A percentile compares a stretch with the other conserved stretches of the same genome.
These are phyloP conservation scores for Fonsecaea nubica DNA, from an alignment of 2,329 filamentous ascomycete species.

Conservation along the genomic window DNA sequence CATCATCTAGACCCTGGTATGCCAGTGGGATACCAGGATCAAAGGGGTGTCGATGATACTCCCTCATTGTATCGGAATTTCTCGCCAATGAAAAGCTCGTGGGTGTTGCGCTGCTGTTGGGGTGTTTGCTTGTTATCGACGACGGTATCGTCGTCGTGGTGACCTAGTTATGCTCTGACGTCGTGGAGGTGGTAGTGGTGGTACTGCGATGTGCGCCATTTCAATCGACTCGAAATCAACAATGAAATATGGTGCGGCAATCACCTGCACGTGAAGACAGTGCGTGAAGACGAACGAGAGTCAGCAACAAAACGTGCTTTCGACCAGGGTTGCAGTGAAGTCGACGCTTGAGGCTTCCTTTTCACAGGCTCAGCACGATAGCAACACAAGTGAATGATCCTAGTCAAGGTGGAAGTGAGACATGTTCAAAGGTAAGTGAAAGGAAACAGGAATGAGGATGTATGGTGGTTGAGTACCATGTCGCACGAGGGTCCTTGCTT, in stretches of 20 bases:
- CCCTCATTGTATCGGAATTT: not conserved
- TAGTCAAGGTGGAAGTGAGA: not conserved
- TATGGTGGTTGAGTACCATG: not conserved
- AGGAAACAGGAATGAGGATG: not conserved
- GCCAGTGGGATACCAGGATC: constrained; percentile 1
- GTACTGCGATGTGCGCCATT: not conserved
- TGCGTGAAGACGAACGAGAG: not conserved
- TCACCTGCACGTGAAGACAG: not conserved
- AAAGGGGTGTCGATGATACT: not conserved
- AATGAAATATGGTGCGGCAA: not conserved
- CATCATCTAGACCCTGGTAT: not conserved
- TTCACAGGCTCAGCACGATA: not conserved
- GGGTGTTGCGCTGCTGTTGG: not conserved
- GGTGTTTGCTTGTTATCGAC: not conserved
- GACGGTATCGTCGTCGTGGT: not conserved
- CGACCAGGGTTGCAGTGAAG: constrained; percentile 5
- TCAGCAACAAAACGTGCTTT: not conserved
- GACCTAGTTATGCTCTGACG: not conserved
- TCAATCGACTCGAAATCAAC: not conserved
- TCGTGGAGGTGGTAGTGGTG: not conserved
- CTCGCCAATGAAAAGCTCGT: not conserved
- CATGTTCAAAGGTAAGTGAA: not conserved
- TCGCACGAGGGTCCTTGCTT: not conserved
- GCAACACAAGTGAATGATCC: not conserved
- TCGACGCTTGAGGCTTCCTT: not conserved